Conservation (phyloP, 805 yeast genomes). For the Candida sanyiensis region DNA sequence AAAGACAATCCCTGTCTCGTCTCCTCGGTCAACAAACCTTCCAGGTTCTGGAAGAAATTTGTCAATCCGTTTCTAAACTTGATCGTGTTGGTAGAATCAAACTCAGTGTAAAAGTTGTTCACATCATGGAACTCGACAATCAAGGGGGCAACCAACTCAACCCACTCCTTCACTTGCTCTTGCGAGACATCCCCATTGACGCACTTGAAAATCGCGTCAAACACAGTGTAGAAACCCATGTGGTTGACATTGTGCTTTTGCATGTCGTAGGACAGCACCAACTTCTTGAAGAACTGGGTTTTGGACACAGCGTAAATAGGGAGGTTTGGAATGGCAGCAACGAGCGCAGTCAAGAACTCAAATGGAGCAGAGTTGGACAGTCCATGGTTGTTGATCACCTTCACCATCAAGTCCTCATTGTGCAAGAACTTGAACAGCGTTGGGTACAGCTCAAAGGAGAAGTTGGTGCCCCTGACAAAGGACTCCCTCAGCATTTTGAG, state of each 20-base stretch:
- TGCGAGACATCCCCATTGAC: conserved; percentile 7
- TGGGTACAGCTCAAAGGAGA: conserved; percentile 30
- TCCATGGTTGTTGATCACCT: conserved; percentile 33
- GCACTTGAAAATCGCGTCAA: conserved; percentile 26
- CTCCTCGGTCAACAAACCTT: not conserved
- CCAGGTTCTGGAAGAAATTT: conserved; percentile 20
- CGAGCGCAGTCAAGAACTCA: conserved; percentile 26
- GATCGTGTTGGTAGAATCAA: conserved; percentile 23
- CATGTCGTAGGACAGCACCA: conserved; percentile 17
- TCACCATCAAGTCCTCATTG: conserved; percentile 28
- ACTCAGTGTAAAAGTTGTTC: conserved; percentile 26
- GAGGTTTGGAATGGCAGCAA: conserved; percentile 18
- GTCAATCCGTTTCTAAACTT: conserved; percentile 30
- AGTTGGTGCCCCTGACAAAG: conserved; percentile 28
- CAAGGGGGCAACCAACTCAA: conserved; percentile 31
- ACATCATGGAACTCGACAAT: conserved; percentile 33
- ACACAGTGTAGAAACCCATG: conserved; percentile 29
- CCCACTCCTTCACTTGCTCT: conserved; percentile 21
- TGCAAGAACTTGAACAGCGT: conserved; percentile 29
- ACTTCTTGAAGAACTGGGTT: conserved; percentile 28
- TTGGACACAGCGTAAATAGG: conserved; percentile 20
- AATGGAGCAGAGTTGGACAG: conserved; percentile 19
- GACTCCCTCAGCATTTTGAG: conserved; percentile 36
- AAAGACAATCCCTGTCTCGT: conserved; percentile 9
- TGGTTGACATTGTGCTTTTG: conserved; percentile 17